Conservation (phyloP, 495 filamentous ascomycete species). For the Mytilinidion resinicola region DNA sequence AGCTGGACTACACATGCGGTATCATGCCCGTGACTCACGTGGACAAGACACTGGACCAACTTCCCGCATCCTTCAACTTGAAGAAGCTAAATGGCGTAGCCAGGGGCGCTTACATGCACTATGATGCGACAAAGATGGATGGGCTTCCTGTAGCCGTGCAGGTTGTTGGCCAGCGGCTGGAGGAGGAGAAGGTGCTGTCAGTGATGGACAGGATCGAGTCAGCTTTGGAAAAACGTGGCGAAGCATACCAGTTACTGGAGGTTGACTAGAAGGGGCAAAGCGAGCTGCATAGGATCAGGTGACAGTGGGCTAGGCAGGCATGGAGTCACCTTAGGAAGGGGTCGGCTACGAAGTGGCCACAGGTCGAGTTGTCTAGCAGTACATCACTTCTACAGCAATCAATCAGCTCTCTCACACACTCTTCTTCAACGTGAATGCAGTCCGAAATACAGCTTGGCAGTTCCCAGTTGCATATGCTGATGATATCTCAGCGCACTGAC, state of each 20-base stretch:
- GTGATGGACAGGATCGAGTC: conserved; percentile 75
- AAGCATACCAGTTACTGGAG: conserved; percentile 60
- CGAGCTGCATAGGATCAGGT: too few species aligned
- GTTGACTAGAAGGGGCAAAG: conserved; percentile 37
- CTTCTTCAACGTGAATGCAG: too few species aligned
- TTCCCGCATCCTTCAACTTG: conserved; percentile 52
- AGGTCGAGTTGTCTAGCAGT: too few species aligned
- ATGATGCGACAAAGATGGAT: conserved; percentile 76
- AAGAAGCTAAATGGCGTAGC: conserved; percentile 71
- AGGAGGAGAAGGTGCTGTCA: conserved; percentile 89
- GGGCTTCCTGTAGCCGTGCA: conserved; percentile 85
- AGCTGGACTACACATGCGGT: conserved; percentile 81
- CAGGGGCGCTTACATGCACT: conserved; percentile 77
- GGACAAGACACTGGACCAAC: conserved; percentile 58
- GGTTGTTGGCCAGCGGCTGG: conserved; percentile 72
- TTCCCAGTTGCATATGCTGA: too few species aligned
- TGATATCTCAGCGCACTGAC: too few species aligned
- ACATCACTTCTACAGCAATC: too few species aligned
- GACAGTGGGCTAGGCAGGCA: too few species aligned
- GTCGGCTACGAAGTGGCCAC: too few species aligned
- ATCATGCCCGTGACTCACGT: conserved; percentile 86
- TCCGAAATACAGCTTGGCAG: too few species aligned
- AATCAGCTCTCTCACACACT: too few species aligned
- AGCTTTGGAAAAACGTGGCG: conserved; percentile 57
- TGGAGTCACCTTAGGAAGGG: too few species aligned